Percentiles rank a stretch among this genome's conserved stretches.
These are phyloP conservation scores for Nyssa sinensis DNA, from an alignment of 148 eudicot genomes.

Conservation along the genomic window DNA sequence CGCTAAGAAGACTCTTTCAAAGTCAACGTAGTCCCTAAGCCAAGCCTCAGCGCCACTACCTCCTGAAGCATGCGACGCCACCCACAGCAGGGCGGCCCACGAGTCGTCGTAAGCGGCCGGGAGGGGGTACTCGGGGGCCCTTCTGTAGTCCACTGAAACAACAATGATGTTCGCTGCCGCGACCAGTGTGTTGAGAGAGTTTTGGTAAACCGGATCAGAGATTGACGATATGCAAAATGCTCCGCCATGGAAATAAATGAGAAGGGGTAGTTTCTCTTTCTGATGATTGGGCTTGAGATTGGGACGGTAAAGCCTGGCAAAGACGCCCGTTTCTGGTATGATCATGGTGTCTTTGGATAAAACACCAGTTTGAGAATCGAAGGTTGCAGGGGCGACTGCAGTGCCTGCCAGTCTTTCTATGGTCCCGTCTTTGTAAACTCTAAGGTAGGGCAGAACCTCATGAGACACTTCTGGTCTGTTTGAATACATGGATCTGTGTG, in stretches of 20 bases:
- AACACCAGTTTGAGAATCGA: slow-evolving; percentile 42
- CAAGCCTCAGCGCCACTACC: slow-evolving; percentile 26
- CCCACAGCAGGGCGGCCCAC: slow-evolving; percentile 47
- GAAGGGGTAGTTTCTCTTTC: slow-evolving; percentile 39
- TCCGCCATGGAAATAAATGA: slow-evolving; percentile 63
- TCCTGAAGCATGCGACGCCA: slow-evolving; percentile 25
- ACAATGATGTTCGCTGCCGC: slow-evolving; percentile 28
- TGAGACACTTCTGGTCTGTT: slow-evolving; percentile 11
- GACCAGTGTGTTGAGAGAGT: slow-evolving; percentile 37
- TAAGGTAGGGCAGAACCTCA: slow-evolving; percentile 55
- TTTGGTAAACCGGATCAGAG: slow-evolving; percentile 47
- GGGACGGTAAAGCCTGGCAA: slow-evolving; percentile 50
- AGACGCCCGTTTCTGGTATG: slow-evolving; percentile 30
- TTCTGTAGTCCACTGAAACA: slow-evolving; percentile 48
- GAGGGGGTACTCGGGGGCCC: slow-evolving; percentile 56
- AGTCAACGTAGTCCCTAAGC: slow-evolving; percentile 33
- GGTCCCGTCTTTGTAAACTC: slow-evolving; percentile 49
- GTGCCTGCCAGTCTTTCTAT: slow-evolving; percentile 43
- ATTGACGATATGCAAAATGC: slow-evolving; percentile 47
- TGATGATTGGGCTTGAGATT: background rate
- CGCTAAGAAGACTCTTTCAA: slow-evolving; percentile 21
- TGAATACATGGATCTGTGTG: background rate
- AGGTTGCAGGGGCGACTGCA: slow-evolving; percentile 30
- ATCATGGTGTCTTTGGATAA: slow-evolving; percentile 42
- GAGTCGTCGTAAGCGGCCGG: slow-evolving; percentile 59